Conservation (phyloP, 2,329 filamentous ascomycete species). For the Calonectria hongkongensis region DNA sequence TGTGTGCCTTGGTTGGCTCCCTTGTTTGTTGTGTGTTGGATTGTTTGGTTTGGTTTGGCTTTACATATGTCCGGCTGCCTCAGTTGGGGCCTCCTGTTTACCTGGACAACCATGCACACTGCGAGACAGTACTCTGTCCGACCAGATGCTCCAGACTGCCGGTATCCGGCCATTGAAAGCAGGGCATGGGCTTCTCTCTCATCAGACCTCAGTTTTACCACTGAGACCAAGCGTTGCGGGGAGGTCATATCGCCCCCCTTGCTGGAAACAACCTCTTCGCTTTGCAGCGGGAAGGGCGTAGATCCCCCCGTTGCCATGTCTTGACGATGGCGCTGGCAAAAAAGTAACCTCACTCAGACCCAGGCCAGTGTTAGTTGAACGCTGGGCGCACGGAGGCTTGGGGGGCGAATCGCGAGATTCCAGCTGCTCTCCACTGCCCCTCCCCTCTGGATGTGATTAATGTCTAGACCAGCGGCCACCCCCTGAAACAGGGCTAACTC, state of each 20-base stretch:
- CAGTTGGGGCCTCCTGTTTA: conserved; percentile 14
- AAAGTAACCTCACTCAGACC: conserved; percentile 31
- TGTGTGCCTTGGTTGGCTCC: conserved; percentile 26
- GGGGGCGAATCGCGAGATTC: conserved; percentile 43
- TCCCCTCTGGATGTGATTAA: conserved; percentile 45
- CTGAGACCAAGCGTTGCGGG: conserved; percentile 20
- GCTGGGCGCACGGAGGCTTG: conserved; percentile 38
- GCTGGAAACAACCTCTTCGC: conserved; percentile 19
- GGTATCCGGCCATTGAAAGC: conserved; percentile 27
- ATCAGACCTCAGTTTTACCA: conserved; percentile 12
- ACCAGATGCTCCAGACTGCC: conserved; percentile 27
- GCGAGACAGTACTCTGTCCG: not conserved
- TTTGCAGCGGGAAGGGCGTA: conserved; percentile 37
- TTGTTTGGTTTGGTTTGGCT: conserved; percentile 4
- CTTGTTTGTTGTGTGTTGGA: conserved; percentile 14
- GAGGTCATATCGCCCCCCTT: conserved; percentile 12
- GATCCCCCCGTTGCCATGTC: conserved; percentile 35
- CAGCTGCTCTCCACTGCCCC: conserved; percentile 47
- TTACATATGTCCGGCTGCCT: conserved; percentile 23
- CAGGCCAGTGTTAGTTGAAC: conserved; percentile 42
- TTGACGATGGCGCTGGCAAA: conserved; percentile 34
- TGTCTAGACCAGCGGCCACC: conserved; percentile 49
- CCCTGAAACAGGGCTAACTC: conserved; percentile 52
- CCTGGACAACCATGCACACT: conserved; percentile 31
- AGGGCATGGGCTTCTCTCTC: conserved; percentile 11